phyloP scores from a whole-genome alignment of 2,329 filamentous ascomycete species.

The Cryoendolithus antarcticus region DNA sequence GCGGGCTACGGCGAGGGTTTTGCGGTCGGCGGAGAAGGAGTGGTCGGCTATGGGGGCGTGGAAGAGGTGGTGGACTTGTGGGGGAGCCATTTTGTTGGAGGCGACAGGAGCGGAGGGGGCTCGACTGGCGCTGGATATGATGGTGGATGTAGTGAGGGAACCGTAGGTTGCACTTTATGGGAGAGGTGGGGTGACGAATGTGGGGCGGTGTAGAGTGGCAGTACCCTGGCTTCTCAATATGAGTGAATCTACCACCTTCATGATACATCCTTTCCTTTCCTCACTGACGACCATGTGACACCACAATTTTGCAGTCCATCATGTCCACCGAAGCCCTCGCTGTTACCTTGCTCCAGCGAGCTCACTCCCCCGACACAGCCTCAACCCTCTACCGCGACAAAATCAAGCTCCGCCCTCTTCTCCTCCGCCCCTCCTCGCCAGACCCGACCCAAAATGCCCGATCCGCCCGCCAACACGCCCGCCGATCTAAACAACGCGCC shows the following conservation, averaged over 20 bases:
- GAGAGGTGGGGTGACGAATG: conserved; percentile 2
- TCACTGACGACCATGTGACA: too few species aligned
- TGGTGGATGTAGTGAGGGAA: conserved; percentile 1
- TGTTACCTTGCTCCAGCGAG: conserved; percentile 50
- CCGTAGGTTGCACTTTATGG: neutral
- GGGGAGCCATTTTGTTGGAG: conserved; percentile 54
- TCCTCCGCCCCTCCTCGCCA: conserved; percentile 65
- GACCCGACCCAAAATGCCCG: conserved; percentile 43
- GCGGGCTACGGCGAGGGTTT: conserved; percentile 78
- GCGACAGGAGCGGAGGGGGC: conserved; percentile 68
- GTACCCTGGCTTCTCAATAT: too few species aligned
- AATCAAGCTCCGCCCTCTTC: conserved; percentile 68
- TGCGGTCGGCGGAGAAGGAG: conserved; percentile 87
- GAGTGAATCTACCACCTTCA: too few species aligned
- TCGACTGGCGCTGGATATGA: conserved; percentile 62
- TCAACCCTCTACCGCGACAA: conserved; percentile 67
- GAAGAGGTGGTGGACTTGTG: conserved; percentile 94
- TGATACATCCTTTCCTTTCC: too few species aligned
- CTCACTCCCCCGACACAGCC: conserved; percentile 63
- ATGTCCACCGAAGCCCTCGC: too few species aligned
- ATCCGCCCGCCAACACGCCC: conserved; percentile 26
- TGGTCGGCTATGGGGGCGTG: conserved; percentile 94
- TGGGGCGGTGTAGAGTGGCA: neutral
- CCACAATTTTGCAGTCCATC: too few species aligned
- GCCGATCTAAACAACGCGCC: conserved; percentile 21